These are phyloP conservation scores for Mycena filopes DNA, from an alignment of 768 basidiomycete species.

Conservation along the genomic window DNA sequence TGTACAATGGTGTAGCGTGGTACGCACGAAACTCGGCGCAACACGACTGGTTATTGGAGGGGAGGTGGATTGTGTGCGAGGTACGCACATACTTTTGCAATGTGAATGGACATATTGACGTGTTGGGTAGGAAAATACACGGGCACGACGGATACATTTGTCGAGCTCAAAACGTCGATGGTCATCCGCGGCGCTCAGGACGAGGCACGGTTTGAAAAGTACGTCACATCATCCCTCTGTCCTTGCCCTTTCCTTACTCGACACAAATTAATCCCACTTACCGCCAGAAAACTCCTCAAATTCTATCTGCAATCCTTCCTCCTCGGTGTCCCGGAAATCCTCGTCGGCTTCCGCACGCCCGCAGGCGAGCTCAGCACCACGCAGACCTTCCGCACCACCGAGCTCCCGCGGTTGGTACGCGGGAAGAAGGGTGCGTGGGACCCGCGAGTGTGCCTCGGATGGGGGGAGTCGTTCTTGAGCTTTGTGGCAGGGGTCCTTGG, in stretches of 20 bases:
- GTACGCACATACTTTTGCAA: conserved; percentile 49
- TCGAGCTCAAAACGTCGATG: conserved; percentile 91
- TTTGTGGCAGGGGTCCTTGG: conserved; percentile 57
- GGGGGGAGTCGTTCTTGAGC: conserved; percentile 72
- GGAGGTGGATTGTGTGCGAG: conserved; percentile 90
- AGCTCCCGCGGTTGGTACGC: conserved; percentile 82
- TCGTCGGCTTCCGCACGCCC: conserved; percentile 89
- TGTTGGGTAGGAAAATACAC: conserved; percentile 64
- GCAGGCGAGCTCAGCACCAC: conserved; percentile 72
- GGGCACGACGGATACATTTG: conserved; percentile 72
- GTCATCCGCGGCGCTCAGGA: conserved; percentile 72
- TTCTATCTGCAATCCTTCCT: conserved; percentile 94
- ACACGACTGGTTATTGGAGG: conserved; percentile 83
- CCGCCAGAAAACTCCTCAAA: conserved; percentile 85
- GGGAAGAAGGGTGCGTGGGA: conserved; percentile 84
- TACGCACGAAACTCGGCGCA: conserved; percentile 84
- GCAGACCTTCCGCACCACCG: conserved; percentile 81
- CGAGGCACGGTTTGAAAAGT: conserved; percentile 85
- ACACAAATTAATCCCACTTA: not conserved
- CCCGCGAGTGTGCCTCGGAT: conserved; percentile 76
- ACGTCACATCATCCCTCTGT: conserved; percentile 34
- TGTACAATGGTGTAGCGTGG: conserved; percentile 90
- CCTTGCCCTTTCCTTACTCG: not conserved
- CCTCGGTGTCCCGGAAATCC: conserved; percentile 89
- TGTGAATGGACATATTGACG: conserved; percentile 29